Percentiles rank a stretch among this genome's conserved stretches.
These are phyloP conservation scores for Bidens hawaiensis DNA, from an alignment of 140 eudicot genomes.

Conservation along the genomic window DNA sequence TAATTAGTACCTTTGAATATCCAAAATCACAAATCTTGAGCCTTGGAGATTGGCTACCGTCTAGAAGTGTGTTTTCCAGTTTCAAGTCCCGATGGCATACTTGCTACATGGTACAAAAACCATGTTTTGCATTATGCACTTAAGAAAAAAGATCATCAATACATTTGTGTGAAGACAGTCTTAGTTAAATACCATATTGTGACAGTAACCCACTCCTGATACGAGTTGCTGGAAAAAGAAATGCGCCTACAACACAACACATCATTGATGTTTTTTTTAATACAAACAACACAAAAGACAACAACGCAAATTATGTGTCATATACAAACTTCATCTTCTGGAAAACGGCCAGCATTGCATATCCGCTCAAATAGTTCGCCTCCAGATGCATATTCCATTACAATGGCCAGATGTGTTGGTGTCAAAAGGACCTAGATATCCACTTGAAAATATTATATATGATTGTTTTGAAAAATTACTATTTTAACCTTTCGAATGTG, in stretches of 20 bases:
- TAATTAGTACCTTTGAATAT: conserved; percentile 66
- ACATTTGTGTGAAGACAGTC: neutral
- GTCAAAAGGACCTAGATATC: conserved; percentile 55
- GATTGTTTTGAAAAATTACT: no score
- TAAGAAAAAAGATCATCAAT: neutral
- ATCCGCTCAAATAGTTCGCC: conserved; percentile 86
- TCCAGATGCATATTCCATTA: conserved; percentile 89
- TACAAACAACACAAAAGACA: neutral
- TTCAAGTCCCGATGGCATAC: no score
- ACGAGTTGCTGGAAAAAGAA: conserved; percentile 88
- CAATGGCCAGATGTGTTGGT: conserved; percentile 81
- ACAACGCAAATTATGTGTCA: neutral
- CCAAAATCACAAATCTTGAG: conserved; percentile 90
- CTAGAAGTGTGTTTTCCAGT: no score
- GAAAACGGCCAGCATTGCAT: conserved; percentile 84
- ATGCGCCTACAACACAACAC: conserved; percentile 53
- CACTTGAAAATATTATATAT: neutral
- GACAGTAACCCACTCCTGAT: conserved; percentile 90
- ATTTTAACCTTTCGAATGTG: neutral
- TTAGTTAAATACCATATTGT: conserved; percentile 56
- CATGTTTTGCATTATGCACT: neutral
- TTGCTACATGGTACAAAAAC: conserved; percentile 3
- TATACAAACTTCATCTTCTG: conserved; percentile 70
- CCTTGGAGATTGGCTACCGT: conserved; percentile 84
- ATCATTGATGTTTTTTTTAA: neutral